Evolutionary conservation across 179 eudicot species (phyloP), one percentile per base, ranked within the genome.

Genomic region (Silene vulgaris): DNA sequence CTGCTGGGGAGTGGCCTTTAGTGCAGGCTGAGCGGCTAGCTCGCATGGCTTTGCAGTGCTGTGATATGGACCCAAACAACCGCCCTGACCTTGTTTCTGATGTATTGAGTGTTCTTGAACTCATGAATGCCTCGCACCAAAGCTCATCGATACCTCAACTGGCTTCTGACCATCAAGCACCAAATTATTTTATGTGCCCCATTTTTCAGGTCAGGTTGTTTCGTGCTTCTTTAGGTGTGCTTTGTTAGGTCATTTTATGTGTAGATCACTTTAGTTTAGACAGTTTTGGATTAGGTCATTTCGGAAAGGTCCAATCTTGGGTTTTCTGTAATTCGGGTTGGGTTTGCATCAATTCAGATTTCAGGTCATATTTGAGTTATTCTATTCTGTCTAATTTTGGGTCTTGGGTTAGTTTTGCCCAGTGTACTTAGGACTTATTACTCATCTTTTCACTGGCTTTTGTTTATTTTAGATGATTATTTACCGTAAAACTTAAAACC

Each of bases 1-100:
- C 88, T 43, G 97, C 97, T 72, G 96, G 98, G 40, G 94, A 94
- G 32, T 94, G 98, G 98, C 97, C 98, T 4, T 89, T 89, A 81
- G 83, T 91, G 28, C 92, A 85, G 50, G 97, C 98, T 19, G 80
- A 87, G 79, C 97, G 88, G 80, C 80, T 94, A 80, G 96, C 91
- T 77, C 82, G 76, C 63, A 74, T 90, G 56, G 97, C 89, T 57
- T 61, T 94, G 74, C 77, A 89, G 78, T 94, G 98, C 74, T 88
- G 92, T 75, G 92, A 89, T 57, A 45, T 75, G 82, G 76, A 76
- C 45, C 71, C 84, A 11, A 86, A 65, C 37, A 65, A 62, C 28
- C 78, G 97, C 14, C 97, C 98, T 0, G 96, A 91, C 9, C 91
- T 94, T 70, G 84, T 61, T n/a, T 75, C 86, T 0, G 97, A 94